These are phyloP conservation scores for Odonthalia washingtoniensis DNA, from an alignment of 31 red algal species.

Conservation along the genomic window DNA sequence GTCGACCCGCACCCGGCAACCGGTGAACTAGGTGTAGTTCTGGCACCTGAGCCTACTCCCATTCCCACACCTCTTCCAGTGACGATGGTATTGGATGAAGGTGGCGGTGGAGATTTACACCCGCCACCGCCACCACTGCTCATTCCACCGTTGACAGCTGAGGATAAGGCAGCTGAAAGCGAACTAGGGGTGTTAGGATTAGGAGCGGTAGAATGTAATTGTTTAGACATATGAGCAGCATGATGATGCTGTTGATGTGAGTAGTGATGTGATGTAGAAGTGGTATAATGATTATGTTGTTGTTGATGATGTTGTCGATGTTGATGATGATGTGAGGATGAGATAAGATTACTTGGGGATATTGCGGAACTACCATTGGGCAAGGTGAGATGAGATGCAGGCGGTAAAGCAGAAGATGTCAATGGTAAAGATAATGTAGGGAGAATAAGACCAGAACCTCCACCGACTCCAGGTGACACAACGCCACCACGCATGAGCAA, in stretches of 20 bases:
- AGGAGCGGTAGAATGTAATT: neutral
- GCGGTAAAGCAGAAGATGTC: slow-evolving; percentile 3
- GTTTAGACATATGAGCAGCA: neutral
- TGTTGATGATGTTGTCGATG: too few relatives aligned
- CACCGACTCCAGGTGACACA: slow-evolving; percentile 37
- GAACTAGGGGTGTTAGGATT: neutral
- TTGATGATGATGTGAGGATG: too few relatives aligned
- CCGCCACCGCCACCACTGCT: too few relatives aligned
- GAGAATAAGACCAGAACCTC: slow-evolving; percentile 46
- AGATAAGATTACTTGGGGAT: neutral
- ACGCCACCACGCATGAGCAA: slow-evolving; percentile 59
- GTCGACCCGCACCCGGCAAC: slow-evolving; percentile 4
- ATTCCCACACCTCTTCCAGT: neutral
- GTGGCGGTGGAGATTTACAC: slow-evolving; percentile 27
- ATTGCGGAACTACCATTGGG: neutral
- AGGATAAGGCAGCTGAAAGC: neutral
- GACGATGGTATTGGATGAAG: neutral
- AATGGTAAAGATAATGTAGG: slow-evolving; percentile 52
- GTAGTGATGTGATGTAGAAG: neutral
- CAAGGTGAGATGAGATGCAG: neutral
- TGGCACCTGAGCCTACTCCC: neutral
- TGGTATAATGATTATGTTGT: too few relatives aligned
- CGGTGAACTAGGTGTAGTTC: slow-evolving; percentile 37
- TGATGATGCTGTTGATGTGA: neutral
- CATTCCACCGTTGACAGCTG: neutral